A percentile compares a stretch with the other conserved stretches of the same genome.
phyloP scores from a whole-genome alignment of 2,329 filamentous ascomycete genomes.

The Aureobasidium sp. region DNA sequence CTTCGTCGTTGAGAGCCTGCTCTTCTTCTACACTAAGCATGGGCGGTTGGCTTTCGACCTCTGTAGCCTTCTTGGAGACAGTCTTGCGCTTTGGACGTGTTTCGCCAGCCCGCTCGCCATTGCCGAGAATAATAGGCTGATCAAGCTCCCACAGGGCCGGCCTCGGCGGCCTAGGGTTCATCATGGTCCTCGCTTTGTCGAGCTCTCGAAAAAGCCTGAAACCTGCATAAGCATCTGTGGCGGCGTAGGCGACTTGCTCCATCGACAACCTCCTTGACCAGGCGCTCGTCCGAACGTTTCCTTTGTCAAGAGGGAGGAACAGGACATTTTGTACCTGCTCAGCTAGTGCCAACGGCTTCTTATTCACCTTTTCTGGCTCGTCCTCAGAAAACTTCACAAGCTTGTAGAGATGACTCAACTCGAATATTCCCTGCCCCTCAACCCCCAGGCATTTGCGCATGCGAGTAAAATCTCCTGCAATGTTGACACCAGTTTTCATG shows the following conservation, averaged over 20 bases:
- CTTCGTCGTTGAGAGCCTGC: neutral
- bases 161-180: conserved; percentile 64
- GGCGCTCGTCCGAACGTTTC: conserved; percentile 63
- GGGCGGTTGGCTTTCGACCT: neutral
- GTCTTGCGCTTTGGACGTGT: neutral
- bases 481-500: conserved; percentile 69
- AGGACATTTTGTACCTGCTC: conserved; percentile 65
- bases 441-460: conserved; percentile 61
- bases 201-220: conserved; percentile 66
- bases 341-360: conserved; percentile 58
- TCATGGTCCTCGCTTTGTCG: conserved; percentile 57
- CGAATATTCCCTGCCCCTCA: conserved; percentile 60
- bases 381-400: conserved; percentile 61
- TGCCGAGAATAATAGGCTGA: conserved; percentile 53
- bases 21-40: neutral
- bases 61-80: neutral
- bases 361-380: conserved; percentile 55
- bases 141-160: conserved; percentile 63
- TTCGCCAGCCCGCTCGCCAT: conserved; percentile 30
- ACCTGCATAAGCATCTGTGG: conserved; percentile 76
- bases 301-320: conserved; percentile 69
- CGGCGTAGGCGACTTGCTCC: conserved; percentile 66
- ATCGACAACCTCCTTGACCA: conserved; percentile 61
- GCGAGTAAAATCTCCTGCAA: conserved; percentile 60
- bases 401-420: conserved; percentile 76